Base-by-base conservation (phyloP, 2,329 filamentous ascomycete genomes). In the Talaromyces sp. region DNA sequence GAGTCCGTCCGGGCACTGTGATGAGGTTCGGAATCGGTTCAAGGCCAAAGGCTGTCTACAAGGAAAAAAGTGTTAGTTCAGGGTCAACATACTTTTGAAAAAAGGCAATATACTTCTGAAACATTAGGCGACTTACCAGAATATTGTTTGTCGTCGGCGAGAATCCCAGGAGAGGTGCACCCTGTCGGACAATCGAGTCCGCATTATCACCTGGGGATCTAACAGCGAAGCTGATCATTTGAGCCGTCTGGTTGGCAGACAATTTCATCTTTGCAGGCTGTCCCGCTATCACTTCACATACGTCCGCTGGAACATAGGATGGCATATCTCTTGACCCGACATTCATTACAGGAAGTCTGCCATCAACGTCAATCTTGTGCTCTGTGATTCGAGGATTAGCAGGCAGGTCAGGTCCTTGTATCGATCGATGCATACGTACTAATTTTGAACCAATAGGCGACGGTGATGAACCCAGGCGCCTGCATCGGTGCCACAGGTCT, bases 141-240 rank as follows among this genome's bases (percentile, higher is more conserved):
- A 83, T 78, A 0, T 75, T 65, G 42, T 80, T 80, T 1, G 64
- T 25, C 2, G 76, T 69, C 0, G 71, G 72, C 48, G 85, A 82
- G 1, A 91, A 79, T 1, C 83, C 83, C 23, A 93, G 79, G 5
- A 85, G 77, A 18, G 77, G 63, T 1, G 69, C 66, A n/a, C 71
- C 71, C 5, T 67, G 58, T 0, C 46, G 61, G 14, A 64, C 63
- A 57, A 93, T 88, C 0, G 86, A 88, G 0, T 79, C 70, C 0
- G 86, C 88, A 66, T 93, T 93, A 5, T 81, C 76, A 4, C 81
- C 81, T 0, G 90, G 89, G 0, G 77, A 76, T 1, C 88, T 83
- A 63, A 87, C 89, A 3, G 90, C 88, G 70, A 90, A 90, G 0
- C 76, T 76, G 58, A 92, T 86, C 88, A 93, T 92, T 0, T 76